phyloP scores from a whole-genome alignment of 2,329 filamentous ascomycete species.

The Verticillium longisporum region DNA sequence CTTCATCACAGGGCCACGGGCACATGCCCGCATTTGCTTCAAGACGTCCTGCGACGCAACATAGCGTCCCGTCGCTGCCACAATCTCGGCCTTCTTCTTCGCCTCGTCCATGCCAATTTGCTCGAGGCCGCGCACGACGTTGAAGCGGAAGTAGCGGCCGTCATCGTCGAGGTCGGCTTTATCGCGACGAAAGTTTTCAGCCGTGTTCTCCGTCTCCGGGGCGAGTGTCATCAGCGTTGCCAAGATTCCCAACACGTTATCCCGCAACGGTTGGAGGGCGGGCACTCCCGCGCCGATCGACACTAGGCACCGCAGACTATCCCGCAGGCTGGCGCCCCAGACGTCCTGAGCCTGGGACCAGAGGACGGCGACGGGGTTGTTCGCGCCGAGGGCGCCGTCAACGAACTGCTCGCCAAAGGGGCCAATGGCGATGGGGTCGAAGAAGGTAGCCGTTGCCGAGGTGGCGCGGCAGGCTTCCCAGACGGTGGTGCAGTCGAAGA shows the following conservation, averaged over 20 bases:
- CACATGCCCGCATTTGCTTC: no score
- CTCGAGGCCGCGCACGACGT: constrained; percentile 9
- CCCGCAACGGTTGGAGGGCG: not conserved
- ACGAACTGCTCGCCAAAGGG: not conserved
- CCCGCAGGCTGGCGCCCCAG: not conserved
- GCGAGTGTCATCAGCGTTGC: constrained; percentile 17
- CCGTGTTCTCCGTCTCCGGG: constrained; percentile 31
- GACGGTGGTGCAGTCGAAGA: not conserved
- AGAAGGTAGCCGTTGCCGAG: constrained; percentile 11
- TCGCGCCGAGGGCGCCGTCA: not conserved
- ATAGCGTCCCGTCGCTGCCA: no score
- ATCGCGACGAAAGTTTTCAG: constrained; percentile 25
- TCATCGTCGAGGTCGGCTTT: constrained; percentile 22
- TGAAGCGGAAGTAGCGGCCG: constrained; percentile 34
- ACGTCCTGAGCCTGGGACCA: not conserved
- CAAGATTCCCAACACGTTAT: not conserved
- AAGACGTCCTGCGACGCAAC: no score
- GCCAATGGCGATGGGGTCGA: constrained; percentile 1
- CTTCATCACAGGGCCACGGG: no score
- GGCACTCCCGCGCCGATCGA: not conserved
- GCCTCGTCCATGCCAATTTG: no score
- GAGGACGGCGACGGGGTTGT: not conserved
- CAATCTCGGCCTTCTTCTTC: no score
- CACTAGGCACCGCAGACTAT: not conserved
- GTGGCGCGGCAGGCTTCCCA: constrained; percentile 11